Conservation (phyloP, 805 yeast species). For the Candida coquimbonensis region DNA sequence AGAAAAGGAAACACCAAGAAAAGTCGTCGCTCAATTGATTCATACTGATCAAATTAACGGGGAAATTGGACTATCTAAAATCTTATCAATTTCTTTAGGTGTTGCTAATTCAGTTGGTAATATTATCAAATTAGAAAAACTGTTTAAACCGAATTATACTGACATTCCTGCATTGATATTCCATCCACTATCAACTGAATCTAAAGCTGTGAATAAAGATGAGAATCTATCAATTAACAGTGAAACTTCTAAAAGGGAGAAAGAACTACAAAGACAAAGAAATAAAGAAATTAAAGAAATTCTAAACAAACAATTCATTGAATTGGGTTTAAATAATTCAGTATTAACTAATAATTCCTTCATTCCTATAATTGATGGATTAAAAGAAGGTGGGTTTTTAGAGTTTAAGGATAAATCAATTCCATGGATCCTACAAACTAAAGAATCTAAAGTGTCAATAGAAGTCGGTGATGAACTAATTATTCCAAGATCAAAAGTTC, state of each 20-base stretch:
- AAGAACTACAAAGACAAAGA: constrained; percentile 17
- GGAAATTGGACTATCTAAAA: constrained; percentile 45
- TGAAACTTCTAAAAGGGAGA: constrained; percentile 13
- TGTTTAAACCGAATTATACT: constrained; percentile 26
- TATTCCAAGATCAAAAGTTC: constrained; percentile 15
- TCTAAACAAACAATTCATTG: constrained; percentile 13
- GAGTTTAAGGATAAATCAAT: constrained; percentile 32
- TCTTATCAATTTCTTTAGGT: constrained; percentile 51
- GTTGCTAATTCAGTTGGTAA: constrained; percentile 45
- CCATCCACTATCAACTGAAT: constrained; percentile 45
- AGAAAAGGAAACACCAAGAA: constrained; percentile 9
- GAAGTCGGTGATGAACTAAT: constrained; percentile 44
- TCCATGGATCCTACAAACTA: constrained; percentile 36
- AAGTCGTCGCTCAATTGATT: constrained; percentile 45
- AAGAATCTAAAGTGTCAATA: constrained; percentile 30
- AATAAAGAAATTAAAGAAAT: constrained; percentile 18
- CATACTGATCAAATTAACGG: constrained; percentile 28
- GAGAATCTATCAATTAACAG: constrained; percentile 17
- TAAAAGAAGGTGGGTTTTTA: constrained; percentile 57
- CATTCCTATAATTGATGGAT: constrained; percentile 41
- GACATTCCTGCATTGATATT: constrained; percentile 37
- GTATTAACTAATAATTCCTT: constrained; percentile 45
- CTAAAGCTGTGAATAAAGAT: constrained; percentile 23
- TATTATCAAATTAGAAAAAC: constrained; percentile 41
- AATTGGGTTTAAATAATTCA: constrained; percentile 17